Conservation (phyloP, 176 grass and related monocot genomes). For the Paspalum notatum region DNA sequence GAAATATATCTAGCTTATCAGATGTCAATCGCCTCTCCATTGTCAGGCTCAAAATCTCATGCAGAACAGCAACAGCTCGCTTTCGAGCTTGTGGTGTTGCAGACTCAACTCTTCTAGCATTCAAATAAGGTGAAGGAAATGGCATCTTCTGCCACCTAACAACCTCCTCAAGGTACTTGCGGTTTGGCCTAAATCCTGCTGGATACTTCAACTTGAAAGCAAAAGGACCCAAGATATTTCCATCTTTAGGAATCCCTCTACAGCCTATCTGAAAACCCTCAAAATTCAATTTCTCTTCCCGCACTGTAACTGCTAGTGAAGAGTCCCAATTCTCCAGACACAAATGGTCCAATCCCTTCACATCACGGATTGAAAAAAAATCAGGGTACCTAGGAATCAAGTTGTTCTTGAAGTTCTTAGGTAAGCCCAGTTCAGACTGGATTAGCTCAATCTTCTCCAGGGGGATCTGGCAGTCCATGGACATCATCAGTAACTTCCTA, state of each 20-base stretch:
- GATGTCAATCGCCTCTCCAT: constrained; percentile 79
- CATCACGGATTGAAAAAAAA: constrained; percentile 61
- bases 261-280: constrained; percentile 34
- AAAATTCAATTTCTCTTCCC: constrained; percentile 74
- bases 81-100: constrained; percentile 76
- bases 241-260: constrained; percentile 82
- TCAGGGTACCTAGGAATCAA: constrained; percentile 76
- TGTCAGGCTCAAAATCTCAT: constrained; percentile 86
- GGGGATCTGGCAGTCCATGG: constrained; percentile 79
- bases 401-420: constrained; percentile 59
- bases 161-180: constrained; percentile 73
- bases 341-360: constrained; percentile 57
- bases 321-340: constrained; percentile 87
- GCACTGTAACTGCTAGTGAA: constrained; percentile 65
- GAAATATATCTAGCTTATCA: constrained; percentile 84
- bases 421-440: constrained; percentile 65
- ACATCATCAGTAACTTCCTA: constrained; percentile 87
- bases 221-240: constrained; percentile 80
- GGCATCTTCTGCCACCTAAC: constrained; percentile 93
- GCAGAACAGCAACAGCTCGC: constrained; percentile 67
- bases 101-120: constrained; percentile 61
- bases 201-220: constrained; percentile 82
- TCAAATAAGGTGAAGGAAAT: constrained; percentile 88
- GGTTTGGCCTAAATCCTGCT: constrained; percentile 81
- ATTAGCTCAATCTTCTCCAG: constrained; percentile 88